A percentile compares a stretch with the other conserved stretches of the same genome.
Evolutionary conservation across 129 eudicot species (phyloP).

Genomic region (Ambrosia artemisiifolia): DNA sequence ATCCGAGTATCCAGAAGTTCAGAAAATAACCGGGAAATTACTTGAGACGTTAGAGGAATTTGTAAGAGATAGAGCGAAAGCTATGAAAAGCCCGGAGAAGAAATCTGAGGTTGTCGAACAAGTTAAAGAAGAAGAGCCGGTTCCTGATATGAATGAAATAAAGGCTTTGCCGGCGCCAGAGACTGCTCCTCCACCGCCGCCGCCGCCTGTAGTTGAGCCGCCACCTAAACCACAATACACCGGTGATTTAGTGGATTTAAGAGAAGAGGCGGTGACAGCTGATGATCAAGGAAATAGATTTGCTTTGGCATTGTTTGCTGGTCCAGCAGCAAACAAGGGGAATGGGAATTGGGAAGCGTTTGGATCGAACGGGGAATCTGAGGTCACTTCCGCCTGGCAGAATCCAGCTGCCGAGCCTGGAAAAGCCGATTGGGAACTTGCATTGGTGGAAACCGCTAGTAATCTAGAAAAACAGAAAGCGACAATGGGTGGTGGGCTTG

Average conservation of each 20-base stretch:
- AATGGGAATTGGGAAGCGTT: conserved; percentile 71
- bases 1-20: conserved; percentile 76
- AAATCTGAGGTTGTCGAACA: conserved; percentile 39
- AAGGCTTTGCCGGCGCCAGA: conserved; percentile 86
- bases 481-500: conserved; percentile 71
- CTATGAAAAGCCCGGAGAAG: conserved; percentile 66
- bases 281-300: conserved; percentile 79
- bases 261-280: conserved; percentile 62
- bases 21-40: conserved; percentile 60
- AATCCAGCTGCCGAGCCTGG: conserved; percentile 75
- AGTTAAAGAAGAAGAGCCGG: conserved; percentile 53
- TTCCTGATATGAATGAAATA: conserved; percentile 73
- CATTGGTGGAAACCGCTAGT: conserved; percentile 78
- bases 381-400: conserved; percentile 85
- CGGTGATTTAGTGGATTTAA: conserved; percentile 58
- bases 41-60: conserved; percentile 82
- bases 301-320: conserved; percentile 74
- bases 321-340: conserved; percentile 43
- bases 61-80: conserved; percentile 76
- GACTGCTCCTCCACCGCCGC: conserved; percentile 47
- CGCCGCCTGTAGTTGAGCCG: conserved; percentile 46
- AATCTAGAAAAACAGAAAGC: conserved; percentile 64
- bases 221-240: conserved; percentile 44
- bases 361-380: conserved; percentile 47
- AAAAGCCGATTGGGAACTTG: conserved; percentile 92